Percentiles rank a stretch among this genome's conserved stretches.
Evolutionary conservation across 106 monocot species (phyloP).

Genomic region (Xerophyta viscosa): DNA sequence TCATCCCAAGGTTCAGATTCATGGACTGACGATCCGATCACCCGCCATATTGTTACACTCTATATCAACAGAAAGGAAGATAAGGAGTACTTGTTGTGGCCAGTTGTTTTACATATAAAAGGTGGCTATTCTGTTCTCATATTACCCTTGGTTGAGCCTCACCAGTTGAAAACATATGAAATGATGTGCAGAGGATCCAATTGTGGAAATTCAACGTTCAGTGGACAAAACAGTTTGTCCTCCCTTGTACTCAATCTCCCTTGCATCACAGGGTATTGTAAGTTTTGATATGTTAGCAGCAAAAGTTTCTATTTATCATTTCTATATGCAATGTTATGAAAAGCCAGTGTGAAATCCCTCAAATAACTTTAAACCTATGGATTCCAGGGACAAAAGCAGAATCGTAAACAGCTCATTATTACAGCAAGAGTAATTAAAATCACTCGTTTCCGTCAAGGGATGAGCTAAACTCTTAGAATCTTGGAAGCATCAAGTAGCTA

Average conservation of each 20-base stretch:
- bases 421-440: too few species aligned
- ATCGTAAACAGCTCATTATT: too few species aligned
- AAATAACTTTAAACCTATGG: too few species aligned
- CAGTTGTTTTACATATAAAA: conserved; percentile 72
- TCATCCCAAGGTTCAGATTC: conserved; percentile 72
- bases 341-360: too few species aligned
- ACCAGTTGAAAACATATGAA: conserved; percentile 53
- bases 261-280: conserved; percentile 99
- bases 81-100: conserved; percentile 64
- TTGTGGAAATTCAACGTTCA: conserved; percentile 46
- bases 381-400: too few species aligned
- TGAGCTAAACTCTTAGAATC: too few species aligned
- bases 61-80: conserved; percentile 40
- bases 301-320: too few species aligned
- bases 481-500: too few species aligned
- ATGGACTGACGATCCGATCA: conserved; percentile 91
- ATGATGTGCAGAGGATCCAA: conserved; percentile 43
- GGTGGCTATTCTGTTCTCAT: conserved; percentile 55
- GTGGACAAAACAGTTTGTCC: conserved; percentile 43
- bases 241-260: conserved; percentile 73
- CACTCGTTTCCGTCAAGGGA: too few species aligned
- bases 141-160: conserved; percentile 74
- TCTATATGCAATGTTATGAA: too few species aligned
- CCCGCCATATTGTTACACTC: conserved; percentile 76
- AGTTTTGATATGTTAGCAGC: too few species aligned